A percentile compares a stretch with the other conserved stretches of the same genome.
Evolutionary conservation across 495 filamentous ascomycete species (phyloP).

Genomic region (Pyrenula aspistea): DNA sequence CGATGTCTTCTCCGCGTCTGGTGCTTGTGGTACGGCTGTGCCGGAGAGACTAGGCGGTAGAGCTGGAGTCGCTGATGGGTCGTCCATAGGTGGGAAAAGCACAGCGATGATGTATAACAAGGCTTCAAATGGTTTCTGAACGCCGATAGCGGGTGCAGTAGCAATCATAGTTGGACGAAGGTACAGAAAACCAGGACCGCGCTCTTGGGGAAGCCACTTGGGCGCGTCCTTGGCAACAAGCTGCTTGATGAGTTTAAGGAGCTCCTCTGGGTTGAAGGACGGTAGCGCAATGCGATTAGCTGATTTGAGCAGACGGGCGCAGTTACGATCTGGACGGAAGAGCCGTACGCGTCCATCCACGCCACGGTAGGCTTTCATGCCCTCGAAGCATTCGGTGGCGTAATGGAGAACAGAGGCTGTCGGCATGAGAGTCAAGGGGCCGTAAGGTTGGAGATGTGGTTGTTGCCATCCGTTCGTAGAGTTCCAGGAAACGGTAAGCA

Average conservation of each 20-base stretch:
- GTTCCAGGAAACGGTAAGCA: constrained; percentile 71
- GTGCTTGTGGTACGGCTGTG: not conserved
- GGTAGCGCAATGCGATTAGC: constrained; percentile 68
- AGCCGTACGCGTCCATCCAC: constrained; percentile 65
- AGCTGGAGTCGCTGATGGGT: constrained; percentile 16
- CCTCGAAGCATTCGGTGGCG: constrained; percentile 87
- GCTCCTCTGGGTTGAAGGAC: constrained; percentile 54
- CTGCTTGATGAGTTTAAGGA: constrained; percentile 64
- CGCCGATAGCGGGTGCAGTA: constrained; percentile 63
- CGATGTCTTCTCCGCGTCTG: not conserved
- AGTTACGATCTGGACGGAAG: constrained; percentile 75
- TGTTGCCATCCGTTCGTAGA: constrained; percentile 55
- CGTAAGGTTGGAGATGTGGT: constrained; percentile 69
- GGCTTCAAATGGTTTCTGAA: constrained; percentile 71
- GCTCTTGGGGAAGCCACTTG: not conserved
- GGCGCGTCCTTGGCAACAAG: constrained; percentile 44
- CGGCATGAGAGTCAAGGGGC: constrained; percentile 70
- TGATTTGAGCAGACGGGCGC: constrained; percentile 57
- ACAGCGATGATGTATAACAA: constrained; percentile 70
- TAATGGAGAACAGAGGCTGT: constrained; percentile 82
- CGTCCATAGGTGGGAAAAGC: constrained; percentile 54
- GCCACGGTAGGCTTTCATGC: constrained; percentile 78
- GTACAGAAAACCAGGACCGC: constrained; percentile 50
- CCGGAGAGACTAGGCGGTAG: constrained; percentile 3
- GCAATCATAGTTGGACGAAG: constrained; percentile 77